A percentile compares a stretch with the other conserved stretches of the same genome.
phyloP scores from a whole-genome alignment of 2,329 filamentous ascomycete genomes.

The Aspergillus ochraceoroseus region DNA sequence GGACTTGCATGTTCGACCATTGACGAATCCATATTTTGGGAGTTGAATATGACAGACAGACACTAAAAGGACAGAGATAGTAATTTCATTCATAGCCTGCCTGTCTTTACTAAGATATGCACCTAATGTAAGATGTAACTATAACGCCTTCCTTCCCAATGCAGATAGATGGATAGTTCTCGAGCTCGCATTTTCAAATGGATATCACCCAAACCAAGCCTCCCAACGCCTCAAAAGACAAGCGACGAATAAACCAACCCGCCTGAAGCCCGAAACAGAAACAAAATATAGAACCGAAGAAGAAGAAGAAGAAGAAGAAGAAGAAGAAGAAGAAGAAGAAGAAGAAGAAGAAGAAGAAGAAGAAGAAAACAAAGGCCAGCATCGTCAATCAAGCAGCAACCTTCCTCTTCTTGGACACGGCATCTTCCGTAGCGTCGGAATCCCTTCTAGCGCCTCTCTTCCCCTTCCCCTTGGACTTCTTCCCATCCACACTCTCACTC shows the following conservation, averaged over 20 bases:
- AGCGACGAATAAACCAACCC: background rate
- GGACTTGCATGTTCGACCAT: too few relatives aligned
- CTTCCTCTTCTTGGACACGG: slow-evolving; percentile 35
- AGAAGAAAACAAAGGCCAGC: background rate
- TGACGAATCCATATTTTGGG: too few relatives aligned
- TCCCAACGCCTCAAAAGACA: slow-evolving; percentile 11
- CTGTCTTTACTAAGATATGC: too few relatives aligned
- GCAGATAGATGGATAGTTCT: slow-evolving; percentile 10
- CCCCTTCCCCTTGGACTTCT: slow-evolving; percentile 38
- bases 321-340: slow-evolving; percentile 2
- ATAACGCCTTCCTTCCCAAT: too few relatives aligned
- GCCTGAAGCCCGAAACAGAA: background rate
- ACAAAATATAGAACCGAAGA: too few relatives aligned
- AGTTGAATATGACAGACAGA: too few relatives aligned
- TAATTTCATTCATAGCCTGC: too few relatives aligned
- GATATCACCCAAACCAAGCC: slow-evolving; percentile 3
- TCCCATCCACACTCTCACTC: slow-evolving; percentile 28
- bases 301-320: background rate
- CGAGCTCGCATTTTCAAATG: slow-evolving; percentile 2
- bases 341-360: slow-evolving; percentile 1
- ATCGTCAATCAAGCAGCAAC: slow-evolving; percentile 7
- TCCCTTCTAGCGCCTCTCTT: slow-evolving; percentile 31
- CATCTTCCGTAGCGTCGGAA: slow-evolving; percentile 37
- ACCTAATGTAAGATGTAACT: too few relatives aligned
- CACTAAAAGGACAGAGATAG: too few relatives aligned